These are phyloP conservation scores for Mucor circinelloides DNA, from an alignment of 371 early-diverging fungal species.

Conservation along the genomic window DNA sequence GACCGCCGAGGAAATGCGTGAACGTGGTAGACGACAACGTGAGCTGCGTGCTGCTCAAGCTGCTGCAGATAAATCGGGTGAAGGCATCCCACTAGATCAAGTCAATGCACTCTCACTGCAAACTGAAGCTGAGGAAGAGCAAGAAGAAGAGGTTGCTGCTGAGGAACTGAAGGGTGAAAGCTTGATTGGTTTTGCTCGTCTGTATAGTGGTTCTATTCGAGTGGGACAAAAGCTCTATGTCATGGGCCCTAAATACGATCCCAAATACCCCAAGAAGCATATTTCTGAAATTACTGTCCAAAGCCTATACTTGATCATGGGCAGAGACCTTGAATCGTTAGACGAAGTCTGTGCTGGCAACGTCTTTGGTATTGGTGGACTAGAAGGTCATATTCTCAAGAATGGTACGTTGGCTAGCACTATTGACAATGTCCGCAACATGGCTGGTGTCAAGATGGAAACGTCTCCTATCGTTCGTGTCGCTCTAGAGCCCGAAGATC, in stretches of 20 bases:
- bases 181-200: constrained; percentile 90
- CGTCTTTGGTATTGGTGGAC: constrained; percentile 94
- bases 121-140: constrained; percentile 26
- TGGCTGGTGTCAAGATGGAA: constrained; percentile 60
- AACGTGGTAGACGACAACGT: constrained; percentile 64
- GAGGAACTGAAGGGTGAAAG: constrained; percentile 45
- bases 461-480: constrained; percentile 92
- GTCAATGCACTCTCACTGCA: constrained; percentile 27
- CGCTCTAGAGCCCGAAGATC: constrained; percentile 91
- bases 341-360: constrained; percentile 92
- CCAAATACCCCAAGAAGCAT: constrained; percentile 64
- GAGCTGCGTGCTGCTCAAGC: constrained; percentile 37
- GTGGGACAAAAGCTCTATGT: constrained; percentile 88
- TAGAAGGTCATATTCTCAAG: constrained; percentile 88
- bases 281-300: constrained; percentile 74
- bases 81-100: constrained; percentile 38
- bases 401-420: constrained; percentile 85
- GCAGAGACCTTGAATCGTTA: constrained; percentile 85
- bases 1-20: constrained; percentile 92
- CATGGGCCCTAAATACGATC: constrained; percentile 93
- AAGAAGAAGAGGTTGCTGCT: constrained; percentile 18
- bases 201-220: constrained; percentile 89
- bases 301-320: constrained; percentile 93
- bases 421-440: constrained; percentile 54
- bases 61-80: constrained; percentile 35